These are phyloP conservation scores for Naegleria lovaniensis DNA, from an alignment of 208 protist genomes.

Conservation along the genomic window DNA sequence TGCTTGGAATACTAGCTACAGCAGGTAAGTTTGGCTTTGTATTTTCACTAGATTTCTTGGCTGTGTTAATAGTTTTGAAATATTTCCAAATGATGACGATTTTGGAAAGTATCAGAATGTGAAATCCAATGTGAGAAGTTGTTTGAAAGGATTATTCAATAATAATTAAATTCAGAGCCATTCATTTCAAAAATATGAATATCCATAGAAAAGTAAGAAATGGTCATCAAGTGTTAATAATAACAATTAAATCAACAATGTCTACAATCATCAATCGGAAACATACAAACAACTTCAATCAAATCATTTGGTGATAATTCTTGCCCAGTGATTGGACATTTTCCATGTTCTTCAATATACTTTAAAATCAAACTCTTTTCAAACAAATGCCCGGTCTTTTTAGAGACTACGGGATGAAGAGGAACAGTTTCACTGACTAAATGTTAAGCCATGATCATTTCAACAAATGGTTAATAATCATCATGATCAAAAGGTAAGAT, in stretches of 20 bases:
- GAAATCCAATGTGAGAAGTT: no score
- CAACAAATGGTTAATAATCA: background rate
- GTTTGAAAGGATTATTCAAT: no score
- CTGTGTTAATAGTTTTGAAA: slow-evolving; percentile 27
- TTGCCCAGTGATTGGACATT: slow-evolving; percentile 86
- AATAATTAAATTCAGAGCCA: no score
- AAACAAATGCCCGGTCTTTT: slow-evolving; percentile 83
- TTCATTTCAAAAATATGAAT: slow-evolving; percentile 29
- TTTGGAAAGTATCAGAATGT: no score
- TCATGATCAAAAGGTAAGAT: background rate
- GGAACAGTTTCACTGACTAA: slow-evolving; percentile 63
- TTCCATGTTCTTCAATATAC: slow-evolving; percentile 76
- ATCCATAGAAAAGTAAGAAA: background rate
- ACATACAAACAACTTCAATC: slow-evolving; percentile 45
- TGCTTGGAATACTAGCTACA: slow-evolving; percentile 69
- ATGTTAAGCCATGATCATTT: background rate
- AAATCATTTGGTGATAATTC: slow-evolving; percentile 74
- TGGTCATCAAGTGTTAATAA: background rate
- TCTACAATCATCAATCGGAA: background rate
- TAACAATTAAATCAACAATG: slow-evolving; percentile 7
- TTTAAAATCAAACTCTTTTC: slow-evolving; percentile 87
- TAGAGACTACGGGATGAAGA: slow-evolving; percentile 87
- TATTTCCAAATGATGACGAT: no score
- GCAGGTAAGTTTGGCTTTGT: slow-evolving; percentile 46
- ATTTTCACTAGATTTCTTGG: slow-evolving; percentile 5